Evolutionary conservation across 2,329 filamentous ascomycete genomes (phyloP).

Genomic region (Pseudogymnoascus verrucosus): DNA sequence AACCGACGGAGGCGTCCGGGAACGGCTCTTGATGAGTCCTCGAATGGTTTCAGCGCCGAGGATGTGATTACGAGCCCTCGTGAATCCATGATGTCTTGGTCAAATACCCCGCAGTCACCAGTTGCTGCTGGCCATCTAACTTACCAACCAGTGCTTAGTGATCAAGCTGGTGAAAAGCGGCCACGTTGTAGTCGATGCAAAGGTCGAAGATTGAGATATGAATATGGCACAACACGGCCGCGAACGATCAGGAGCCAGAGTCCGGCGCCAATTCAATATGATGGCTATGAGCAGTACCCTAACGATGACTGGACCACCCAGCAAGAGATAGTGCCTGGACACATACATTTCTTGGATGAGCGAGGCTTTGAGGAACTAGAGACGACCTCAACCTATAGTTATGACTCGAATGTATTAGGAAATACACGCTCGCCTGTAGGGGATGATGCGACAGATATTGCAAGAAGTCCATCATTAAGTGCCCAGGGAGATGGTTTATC

Average conservation of each 20-base stretch:
- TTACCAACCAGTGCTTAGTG: not conserved
- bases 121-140: not conserved
- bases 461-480: not conserved
- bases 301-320: not conserved
- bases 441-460: not conserved
- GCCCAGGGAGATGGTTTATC: not conserved
- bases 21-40: not conserved
- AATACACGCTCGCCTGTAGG: not conserved
- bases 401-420: not conserved
- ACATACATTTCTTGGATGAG: not conserved
- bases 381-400: not conserved
- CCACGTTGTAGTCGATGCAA: not conserved
- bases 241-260: not conserved
- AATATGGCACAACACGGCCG: not conserved
- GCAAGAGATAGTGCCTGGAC: not conserved
- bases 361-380: not conserved
- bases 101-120: not conserved
- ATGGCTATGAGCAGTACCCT: not conserved
- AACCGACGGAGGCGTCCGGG: not conserved
- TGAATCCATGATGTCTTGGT: constrained; percentile 14
- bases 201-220: not conserved
- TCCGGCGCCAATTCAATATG: not conserved
- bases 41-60: not conserved
- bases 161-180: not conserved
- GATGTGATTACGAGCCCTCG: not conserved